phyloP scores from a whole-genome alignment of 345 rosid species.

The Brassica juncea region DNA sequence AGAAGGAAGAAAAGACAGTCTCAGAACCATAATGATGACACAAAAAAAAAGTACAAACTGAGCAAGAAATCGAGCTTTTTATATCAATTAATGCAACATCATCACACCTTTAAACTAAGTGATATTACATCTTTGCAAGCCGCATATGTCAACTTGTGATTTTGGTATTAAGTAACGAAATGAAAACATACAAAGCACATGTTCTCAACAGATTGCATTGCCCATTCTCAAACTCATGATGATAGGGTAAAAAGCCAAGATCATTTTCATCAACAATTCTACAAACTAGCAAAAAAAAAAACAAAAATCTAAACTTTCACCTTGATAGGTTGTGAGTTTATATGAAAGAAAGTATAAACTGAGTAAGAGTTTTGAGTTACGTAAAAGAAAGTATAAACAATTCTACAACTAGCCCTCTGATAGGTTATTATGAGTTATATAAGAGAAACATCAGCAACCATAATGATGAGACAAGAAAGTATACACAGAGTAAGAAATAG shows the following conservation, averaged over 20 bases:
- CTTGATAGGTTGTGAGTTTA: neutral
- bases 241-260: slow-evolving; percentile 4
- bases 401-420: neutral
- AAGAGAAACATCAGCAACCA: slow-evolving; percentile 5
- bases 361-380: too few relatives aligned
- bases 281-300: neutral
- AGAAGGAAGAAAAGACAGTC: neutral
- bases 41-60: neutral
- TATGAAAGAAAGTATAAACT: neutral
- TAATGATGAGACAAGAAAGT: neutral
- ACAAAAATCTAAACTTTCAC: neutral
- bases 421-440: neutral
- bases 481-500: neutral
- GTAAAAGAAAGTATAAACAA: neutral
- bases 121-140: neutral
- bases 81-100: slow-evolving; percentile 11
- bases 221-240: slow-evolving; percentile 20
- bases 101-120: neutral
- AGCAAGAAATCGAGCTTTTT: neutral
- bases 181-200: neutral
- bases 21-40: slow-evolving; percentile 9
- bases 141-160: neutral
- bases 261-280: slow-evolving; percentile 1
- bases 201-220: slow-evolving; percentile 7
- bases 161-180: neutral